Base-by-base conservation (phyloP, 2,329 filamentous ascomycete genomes). In the Pseudogymnoascus sp. region DNA sequence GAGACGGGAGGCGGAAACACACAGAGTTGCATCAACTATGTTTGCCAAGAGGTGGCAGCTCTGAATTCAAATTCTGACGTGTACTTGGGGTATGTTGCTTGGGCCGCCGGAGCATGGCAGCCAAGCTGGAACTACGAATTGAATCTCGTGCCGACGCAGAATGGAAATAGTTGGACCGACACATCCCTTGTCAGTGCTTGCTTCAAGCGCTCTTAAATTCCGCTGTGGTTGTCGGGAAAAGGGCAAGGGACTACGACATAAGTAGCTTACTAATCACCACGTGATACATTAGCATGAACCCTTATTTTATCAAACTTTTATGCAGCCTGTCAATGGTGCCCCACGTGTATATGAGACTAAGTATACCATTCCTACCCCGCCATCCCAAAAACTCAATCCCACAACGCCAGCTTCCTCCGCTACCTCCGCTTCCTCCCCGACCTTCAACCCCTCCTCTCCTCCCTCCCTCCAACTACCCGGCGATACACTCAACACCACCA, bases 1-100 rank as follows among this genome's bases (percentile, higher is more conserved):
- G 81, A 84, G 70, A 80, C 78, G 2, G 81, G 81, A 5, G 80
- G 69, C 25, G 67, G 67, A 3, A 71, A 69, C 18, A 71, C 18
- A 9, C 64, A 65, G 1, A 70, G 67, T 57, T 75, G 74, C 63
- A 60, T 67, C n/a, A 68, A 62, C 7, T 66, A 72, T 60, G 57
- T 75, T 18, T 75, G 73, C 64, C 62, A 68, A 58, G 64, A 70
- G 43, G 60, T 74, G 37, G 68, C 65, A 34, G 72, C 67, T 60
- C 63, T 74, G 64, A 67, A 75, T 20, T 8, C 38, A 41, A 41
- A 41, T 41, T 41, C 38, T 9, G 38, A 41, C 6, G 38, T 41
- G 38, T 41, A 41, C 18, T 41, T 41, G 38, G 38, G 38, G n/a
- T 38, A n/a, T n/a, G n/a, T n/a, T n/a, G n/a, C n/a, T n/a, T n/a